Evolutionary conservation across 2,329 filamentous ascomycete genomes (phyloP), one percentile per base, ranked within the genome.

Genomic region (Hypoxylon sp.): DNA sequence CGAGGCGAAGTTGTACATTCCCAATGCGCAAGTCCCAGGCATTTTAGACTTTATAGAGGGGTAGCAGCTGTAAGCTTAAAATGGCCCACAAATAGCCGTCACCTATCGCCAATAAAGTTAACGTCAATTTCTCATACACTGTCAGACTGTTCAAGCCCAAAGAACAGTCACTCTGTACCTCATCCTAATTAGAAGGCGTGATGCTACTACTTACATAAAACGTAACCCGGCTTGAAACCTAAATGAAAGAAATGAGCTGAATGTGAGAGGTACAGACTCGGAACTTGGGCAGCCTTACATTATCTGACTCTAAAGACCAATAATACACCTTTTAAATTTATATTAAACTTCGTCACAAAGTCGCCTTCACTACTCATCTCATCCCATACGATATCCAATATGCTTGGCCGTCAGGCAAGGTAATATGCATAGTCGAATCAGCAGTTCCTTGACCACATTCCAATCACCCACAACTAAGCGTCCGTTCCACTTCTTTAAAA

Each of bases 51-150:
- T 57, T 61, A 46, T 61, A 46, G 61, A 61, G 61, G 65, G 65
- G 65, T 64, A 63, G 34, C 21, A 55, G 3, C 11, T 49, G 32
- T 50, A 55, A 65, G 56, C 48, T 65, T 55, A n/a, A 32, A 46
- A 14, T 6, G 49, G 10, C 32, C 60, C 64, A 67, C n/a, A 60
- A 67, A 67, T 67, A 60, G 36, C 64, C 64, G 64, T 48, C 21
- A 3, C 30, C 38, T 57, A 58, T 21, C 21, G 21, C 56, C 50
- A 65, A 56, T 63, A 32, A 50, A 51, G 21, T 21, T 63, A 7
- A 50, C 13, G 6, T 52, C 25, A 10, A 51, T 63, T 51, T 38
- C 28, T 36, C 17, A 38, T 34, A 52, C 11, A 21, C 28, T 5
- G 4, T 5, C 25, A 25, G 25, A 52, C 14, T 7, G 30, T 19